A percentile compares a stretch with the other conserved stretches of the same genome.
phyloP scores from a whole-genome alignment of 140 eudicot species.

The Cichorium intybus region DNA sequence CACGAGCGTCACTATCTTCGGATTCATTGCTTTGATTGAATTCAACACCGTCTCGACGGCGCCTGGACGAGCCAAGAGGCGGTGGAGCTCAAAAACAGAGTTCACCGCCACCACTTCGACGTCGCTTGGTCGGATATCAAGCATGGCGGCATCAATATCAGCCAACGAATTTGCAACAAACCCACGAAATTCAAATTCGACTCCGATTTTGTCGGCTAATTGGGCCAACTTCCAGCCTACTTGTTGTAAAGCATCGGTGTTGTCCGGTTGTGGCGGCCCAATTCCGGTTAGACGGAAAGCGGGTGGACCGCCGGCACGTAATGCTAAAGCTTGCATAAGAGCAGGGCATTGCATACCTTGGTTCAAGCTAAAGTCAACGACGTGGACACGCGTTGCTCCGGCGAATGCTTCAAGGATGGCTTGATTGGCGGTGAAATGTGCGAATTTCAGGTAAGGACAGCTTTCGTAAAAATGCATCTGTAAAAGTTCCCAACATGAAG shows the following conservation, averaged over 20 bases:
- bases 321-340: slow-evolving; percentile 73
- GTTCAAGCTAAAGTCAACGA: slow-evolving; percentile 73
- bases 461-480: slow-evolving; percentile 87
- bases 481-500: slow-evolving; percentile 46
- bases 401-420: slow-evolving; percentile 81
- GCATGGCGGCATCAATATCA: slow-evolving; percentile 53
- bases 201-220: slow-evolving; percentile 62
- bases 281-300: slow-evolving; percentile 69
- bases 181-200: slow-evolving; percentile 71
- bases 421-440: slow-evolving; percentile 90
- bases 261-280: slow-evolving; percentile 90
- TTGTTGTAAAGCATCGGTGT: slow-evolving; percentile 65
- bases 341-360: slow-evolving; percentile 98
- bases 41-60: slow-evolving; percentile 59
- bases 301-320: slow-evolving; percentile 83
- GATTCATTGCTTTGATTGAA: slow-evolving; percentile 59
- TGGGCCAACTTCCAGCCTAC: slow-evolving; percentile 88
- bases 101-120: slow-evolving; percentile 72
- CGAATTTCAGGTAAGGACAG: slow-evolving; percentile 78
- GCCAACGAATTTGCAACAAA: slow-evolving; percentile 63
- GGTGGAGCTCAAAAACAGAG: slow-evolving; percentile 79
- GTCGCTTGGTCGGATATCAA: slow-evolving; percentile 50
- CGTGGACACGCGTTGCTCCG: slow-evolving; percentile 58
- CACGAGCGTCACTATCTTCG: slow-evolving; percentile 71
- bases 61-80: slow-evolving; percentile 52